Base-by-base conservation (phyloP, 2,329 filamentous ascomycete genomes). In the Exophiala oligosperma region DNA sequence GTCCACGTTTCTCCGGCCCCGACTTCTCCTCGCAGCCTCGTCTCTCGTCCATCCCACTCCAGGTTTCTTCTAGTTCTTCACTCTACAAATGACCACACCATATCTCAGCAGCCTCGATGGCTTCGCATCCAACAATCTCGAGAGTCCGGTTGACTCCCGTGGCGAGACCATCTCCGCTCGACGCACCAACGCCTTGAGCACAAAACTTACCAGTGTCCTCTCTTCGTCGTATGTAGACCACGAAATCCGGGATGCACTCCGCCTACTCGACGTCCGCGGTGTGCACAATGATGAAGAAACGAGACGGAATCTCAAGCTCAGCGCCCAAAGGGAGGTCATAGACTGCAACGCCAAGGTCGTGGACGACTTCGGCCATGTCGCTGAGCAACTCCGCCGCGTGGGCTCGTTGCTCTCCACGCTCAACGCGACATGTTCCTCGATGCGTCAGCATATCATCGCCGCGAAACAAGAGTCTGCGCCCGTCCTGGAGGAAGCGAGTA, bases 171-270 rank as follows among this genome's bases (percentile, higher is more conserved):
- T 44, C 46, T 47, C 58, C 7, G 53, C 60, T 3, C 62, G 51
- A 48, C 49, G 64, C 21, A 55, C 54, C 12, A 91, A 85, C 72
- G 88, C 91, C 6, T 78, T 97, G 32, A 87, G 90, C 6, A 88
- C 88, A 60, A 91, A 94, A 70, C 84, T 97, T 66, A 90, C 91
- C 24, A 87, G 84, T 61, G 89, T 97, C 41, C 83, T 97, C 49
- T 96, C 94, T 3, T 88, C 91, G 2, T 96, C 93, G 0, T 97
- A 96, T 75, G 89, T 92, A 5, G 94, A 97, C 74, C 82, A 90
- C 4, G 93, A 97, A 66, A 96, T 97, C 66, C 85, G 91, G 64
- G 90, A 96, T 77, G 88, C 92, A 12, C 77, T 99, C 29, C 79
- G 84, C 52, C 84, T 94, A 1, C 77, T 97, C 21, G 93, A 97